These are phyloP conservation scores for Torulaspora delbrueckii DNA, from an alignment of 805 yeast genomes.

Conservation along the genomic window DNA sequence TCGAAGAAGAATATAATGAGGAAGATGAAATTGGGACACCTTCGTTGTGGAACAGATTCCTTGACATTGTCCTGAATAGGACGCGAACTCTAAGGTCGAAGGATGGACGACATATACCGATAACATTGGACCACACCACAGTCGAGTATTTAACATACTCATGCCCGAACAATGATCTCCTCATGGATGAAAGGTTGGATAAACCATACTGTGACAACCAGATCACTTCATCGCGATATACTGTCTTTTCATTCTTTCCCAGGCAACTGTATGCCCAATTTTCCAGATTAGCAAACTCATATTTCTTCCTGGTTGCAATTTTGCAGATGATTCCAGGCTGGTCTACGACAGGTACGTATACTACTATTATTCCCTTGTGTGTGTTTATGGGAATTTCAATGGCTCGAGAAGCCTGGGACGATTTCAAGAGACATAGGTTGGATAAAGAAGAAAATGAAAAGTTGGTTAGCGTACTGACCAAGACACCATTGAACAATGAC, in stretches of 20 bases:
- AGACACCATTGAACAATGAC: constrained; percentile 8
- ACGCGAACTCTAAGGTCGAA: constrained; percentile 48
- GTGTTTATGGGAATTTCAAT: constrained; percentile 86
- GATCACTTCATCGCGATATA: constrained; percentile 84
- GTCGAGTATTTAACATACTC: constrained; percentile 19
- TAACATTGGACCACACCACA: constrained; percentile 42
- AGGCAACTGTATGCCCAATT: constrained; percentile 87
- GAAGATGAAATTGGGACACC: constrained; percentile 5
- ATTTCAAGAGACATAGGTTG: constrained; percentile 76
- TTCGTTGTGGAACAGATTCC: constrained; percentile 9
- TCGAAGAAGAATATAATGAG: constrained; percentile 4
- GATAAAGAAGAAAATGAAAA: constrained; percentile 81
- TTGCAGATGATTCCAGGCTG: constrained; percentile 94
- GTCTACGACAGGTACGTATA: constrained; percentile 95
- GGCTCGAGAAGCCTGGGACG: constrained; percentile 90
- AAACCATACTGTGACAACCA: constrained; percentile 59
- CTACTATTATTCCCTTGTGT: constrained; percentile 85
- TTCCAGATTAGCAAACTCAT: constrained; percentile 86
- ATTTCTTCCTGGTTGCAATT: constrained; percentile 84
- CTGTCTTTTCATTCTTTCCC: constrained; percentile 75
- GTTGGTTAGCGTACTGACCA: constrained; percentile 36
- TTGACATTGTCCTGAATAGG: constrained; percentile 41
- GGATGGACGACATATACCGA: constrained; percentile 74
- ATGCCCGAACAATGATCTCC: constrained; percentile 24
- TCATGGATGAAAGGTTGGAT: constrained; percentile 63